These are phyloP conservation scores for Oryza longistaminata DNA, from an alignment of 176 grass and related monocot genomes.

Conservation along the genomic window DNA sequence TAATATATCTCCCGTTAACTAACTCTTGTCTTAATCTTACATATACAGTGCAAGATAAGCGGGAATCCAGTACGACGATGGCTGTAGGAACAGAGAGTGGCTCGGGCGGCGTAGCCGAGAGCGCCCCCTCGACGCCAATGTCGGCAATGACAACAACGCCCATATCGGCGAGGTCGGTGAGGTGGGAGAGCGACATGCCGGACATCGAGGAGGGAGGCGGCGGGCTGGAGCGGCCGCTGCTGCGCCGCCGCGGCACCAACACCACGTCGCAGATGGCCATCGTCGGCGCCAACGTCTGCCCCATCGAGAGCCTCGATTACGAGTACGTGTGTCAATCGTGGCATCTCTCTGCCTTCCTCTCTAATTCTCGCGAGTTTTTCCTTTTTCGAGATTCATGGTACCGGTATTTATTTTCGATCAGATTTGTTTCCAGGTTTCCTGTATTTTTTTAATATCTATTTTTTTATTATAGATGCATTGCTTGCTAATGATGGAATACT, in stretches of 20 bases:
- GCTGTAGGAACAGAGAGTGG: neutral
- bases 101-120: neutral
- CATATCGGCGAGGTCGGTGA: slow-evolving; percentile 32
- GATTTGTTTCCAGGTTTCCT: neutral
- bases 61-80: neutral
- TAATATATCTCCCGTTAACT: neutral
- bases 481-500: too few relatives aligned
- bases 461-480: too few relatives aligned
- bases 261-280: slow-evolving; percentile 76
- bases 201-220: slow-evolving; percentile 34
- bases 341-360: neutral
- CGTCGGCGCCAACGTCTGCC: slow-evolving; percentile 68
- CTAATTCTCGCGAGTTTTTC: neutral
- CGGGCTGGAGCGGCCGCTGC: slow-evolving; percentile 40
- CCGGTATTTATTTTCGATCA: neutral
- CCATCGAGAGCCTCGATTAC: slow-evolving; percentile 81
- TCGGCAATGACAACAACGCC: slow-evolving; percentile 32
- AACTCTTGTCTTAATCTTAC: neutral
- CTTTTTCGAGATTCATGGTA: too few relatives aligned
- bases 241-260: slow-evolving; percentile 46
- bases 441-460: too few relatives aligned
- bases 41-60: neutral
- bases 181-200: slow-evolving; percentile 20
- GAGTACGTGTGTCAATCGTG: slow-evolving; percentile 38
- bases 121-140: slow-evolving; percentile 22